These are phyloP conservation scores for Arthrinium phaeospermum DNA, from an alignment of 2,329 filamentous ascomycete genomes.

Conservation along the genomic window DNA sequence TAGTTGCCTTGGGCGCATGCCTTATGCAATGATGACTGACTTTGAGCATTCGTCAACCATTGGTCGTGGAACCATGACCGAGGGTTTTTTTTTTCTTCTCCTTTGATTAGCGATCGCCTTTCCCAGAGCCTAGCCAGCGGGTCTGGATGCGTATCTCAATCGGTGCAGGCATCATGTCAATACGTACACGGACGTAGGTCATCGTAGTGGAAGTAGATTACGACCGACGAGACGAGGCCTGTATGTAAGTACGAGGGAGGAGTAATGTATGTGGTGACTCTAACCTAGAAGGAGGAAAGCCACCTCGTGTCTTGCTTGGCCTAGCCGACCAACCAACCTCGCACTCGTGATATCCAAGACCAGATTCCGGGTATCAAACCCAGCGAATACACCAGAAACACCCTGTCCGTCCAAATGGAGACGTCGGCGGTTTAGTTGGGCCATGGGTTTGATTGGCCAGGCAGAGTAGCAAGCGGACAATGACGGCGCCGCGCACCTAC, in stretches of 20 bases:
- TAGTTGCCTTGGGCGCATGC: neutral
- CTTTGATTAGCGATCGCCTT: slow-evolving; percentile 12
- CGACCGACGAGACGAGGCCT: neutral
- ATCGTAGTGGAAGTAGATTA: neutral
- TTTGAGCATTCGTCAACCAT: neutral
- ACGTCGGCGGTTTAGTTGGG: slow-evolving; percentile 6
- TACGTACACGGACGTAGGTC: neutral
- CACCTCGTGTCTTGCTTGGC: slow-evolving; percentile 3
- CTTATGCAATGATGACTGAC: slow-evolving; percentile 7
- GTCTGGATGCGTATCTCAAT: slow-evolving; percentile 1
- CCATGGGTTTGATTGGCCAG: neutral
- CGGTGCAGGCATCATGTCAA: neutral
- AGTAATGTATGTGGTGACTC: neutral
- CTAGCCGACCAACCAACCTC: neutral
- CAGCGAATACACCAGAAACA: neutral
- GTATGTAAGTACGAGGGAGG: neutral
- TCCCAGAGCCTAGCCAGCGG: neutral
- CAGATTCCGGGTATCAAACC: slow-evolving; percentile 2
- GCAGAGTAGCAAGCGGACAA: neutral
- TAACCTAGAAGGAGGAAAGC: neutral
- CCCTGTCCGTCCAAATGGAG: slow-evolving; percentile 10
- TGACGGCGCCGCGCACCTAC: neutral
- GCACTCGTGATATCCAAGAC: slow-evolving; percentile 5
- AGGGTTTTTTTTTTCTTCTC: neutral
- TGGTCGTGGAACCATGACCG: slow-evolving; percentile 1